A percentile compares a stretch with the other conserved stretches of the same genome.
These are phyloP conservation scores for Scheffersomyces cryptocercus DNA, from an alignment of 1,139 yeast genomes.

Conservation along the genomic window DNA sequence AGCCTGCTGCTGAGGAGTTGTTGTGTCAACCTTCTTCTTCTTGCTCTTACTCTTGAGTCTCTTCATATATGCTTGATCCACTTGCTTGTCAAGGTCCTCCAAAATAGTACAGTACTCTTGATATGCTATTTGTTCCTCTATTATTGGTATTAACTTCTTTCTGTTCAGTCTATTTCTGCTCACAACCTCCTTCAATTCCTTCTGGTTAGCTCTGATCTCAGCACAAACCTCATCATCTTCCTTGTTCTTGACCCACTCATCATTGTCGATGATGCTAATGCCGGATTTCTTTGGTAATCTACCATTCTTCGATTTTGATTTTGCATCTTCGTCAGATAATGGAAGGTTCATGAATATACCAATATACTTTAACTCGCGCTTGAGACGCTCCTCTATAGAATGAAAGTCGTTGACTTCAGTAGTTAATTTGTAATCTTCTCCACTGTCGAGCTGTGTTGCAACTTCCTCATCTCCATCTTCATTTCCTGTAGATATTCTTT, in stretches of 20 bases:
- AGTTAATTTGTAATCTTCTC: constrained; percentile 36
- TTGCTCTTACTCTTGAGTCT: constrained; percentile 81
- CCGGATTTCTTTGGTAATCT: constrained; percentile 23
- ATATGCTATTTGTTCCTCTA: constrained; percentile 93
- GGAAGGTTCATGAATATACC: constrained; percentile 80
- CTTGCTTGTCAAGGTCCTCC: constrained; percentile 94
- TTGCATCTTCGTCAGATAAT: constrained; percentile 27
- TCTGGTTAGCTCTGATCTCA: constrained; percentile 75
- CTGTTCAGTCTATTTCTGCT: constrained; percentile 68
- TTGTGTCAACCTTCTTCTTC: constrained; percentile 61
- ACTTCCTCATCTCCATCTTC: constrained; percentile 21
- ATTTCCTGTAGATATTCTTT: constrained; percentile 5
- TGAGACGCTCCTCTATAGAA: constrained; percentile 82
- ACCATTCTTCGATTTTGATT: constrained; percentile 16
- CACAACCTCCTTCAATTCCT: constrained; percentile 62
- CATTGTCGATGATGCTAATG: constrained; percentile 54
- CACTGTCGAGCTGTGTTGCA: constrained; percentile 39
- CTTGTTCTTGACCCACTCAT: constrained; percentile 73
- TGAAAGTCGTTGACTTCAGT: constrained; percentile 60
- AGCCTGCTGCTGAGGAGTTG: constrained; percentile 46
- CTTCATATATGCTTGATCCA: constrained; percentile 90
- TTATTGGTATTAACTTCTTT: constrained; percentile 62
- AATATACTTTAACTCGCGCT: constrained; percentile 83
- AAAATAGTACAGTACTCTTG: constrained; percentile 89
- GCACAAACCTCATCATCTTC: constrained; percentile 96